These are phyloP conservation scores for Phytophthora agathidicida DNA, from an alignment of 352 stramenopile genomes.

Conservation along the genomic window DNA sequence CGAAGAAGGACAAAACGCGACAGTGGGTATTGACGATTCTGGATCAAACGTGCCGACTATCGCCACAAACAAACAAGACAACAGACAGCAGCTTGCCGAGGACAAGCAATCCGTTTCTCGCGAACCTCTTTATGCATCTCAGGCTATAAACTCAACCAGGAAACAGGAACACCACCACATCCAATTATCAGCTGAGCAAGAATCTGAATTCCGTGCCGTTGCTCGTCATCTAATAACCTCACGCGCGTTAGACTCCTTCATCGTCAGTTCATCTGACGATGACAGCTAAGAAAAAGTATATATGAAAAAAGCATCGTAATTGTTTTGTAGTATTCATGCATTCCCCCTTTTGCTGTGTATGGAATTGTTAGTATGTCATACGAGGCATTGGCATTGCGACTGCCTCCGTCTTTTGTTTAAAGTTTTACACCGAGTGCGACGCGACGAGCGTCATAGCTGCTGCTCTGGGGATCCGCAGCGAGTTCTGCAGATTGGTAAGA, in stretches of 20 bases:
- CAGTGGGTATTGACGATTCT: not conserved
- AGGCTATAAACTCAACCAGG: not conserved
- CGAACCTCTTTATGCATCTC: not conserved
- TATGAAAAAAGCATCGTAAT: not conserved
- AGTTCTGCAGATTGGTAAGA: conserved; percentile 69
- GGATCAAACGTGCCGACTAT: no score
- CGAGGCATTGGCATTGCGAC: conserved; percentile 10
- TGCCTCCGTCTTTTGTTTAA: no score
- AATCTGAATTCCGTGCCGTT: conserved; percentile 49
- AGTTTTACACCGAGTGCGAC: conserved; percentile 35
- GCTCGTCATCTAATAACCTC: conserved; percentile 37
- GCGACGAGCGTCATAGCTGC: conserved; percentile 63
- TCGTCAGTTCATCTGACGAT: conserved; percentile 44
- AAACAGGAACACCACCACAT: not conserved
- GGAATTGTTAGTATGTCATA: conserved; percentile 17
- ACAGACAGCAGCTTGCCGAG: not conserved
- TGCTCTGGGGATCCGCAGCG: conserved; percentile 69
- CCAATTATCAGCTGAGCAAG: conserved; percentile 23
- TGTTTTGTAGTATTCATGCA: conserved; percentile 13
- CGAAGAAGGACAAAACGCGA: not conserved
- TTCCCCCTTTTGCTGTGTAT: conserved; percentile 4
- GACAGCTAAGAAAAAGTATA: conserved; percentile 14
- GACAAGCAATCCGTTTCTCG: not conserved
- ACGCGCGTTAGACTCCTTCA: conserved; percentile 27
- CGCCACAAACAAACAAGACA: not conserved